These are phyloP conservation scores for Chrysochromulina parva DNA, from an alignment of 78 protist genomes.

Conservation along the genomic window DNA sequence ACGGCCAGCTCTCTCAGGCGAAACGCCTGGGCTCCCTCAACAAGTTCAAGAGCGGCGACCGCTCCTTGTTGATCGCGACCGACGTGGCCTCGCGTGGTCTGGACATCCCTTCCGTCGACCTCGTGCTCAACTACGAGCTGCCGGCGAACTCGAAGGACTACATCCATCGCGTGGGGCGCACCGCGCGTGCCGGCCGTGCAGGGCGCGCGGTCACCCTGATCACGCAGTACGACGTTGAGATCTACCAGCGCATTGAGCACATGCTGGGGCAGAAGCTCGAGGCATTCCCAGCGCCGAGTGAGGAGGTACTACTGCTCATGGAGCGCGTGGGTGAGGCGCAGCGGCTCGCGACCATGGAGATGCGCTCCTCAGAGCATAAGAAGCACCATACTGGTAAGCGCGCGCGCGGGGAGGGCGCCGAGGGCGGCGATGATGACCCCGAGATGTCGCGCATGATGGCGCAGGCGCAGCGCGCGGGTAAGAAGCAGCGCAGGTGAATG, in stretches of 20 bases:
- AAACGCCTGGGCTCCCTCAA: slow-evolving; percentile 50
- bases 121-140: slow-evolving; percentile 95
- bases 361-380: neutral
- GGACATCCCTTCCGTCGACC: slow-evolving; percentile 93
- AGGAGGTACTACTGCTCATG: slow-evolving; percentile 23
- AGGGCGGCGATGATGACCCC: neutral
- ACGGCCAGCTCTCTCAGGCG: slow-evolving; percentile 80
- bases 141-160: slow-evolving; percentile 87
- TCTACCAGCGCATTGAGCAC: slow-evolving; percentile 88
- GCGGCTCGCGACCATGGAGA: slow-evolving; percentile 37
- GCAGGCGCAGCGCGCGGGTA: neutral
- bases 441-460: neutral
- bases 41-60: slow-evolving; percentile 44
- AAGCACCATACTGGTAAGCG: neutral
- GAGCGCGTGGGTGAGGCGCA: slow-evolving; percentile 50
- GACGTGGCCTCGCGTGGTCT: slow-evolving; percentile 93
- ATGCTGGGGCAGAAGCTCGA: slow-evolving; percentile 20
- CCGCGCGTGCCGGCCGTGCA: slow-evolving; percentile 95
- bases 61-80: slow-evolving; percentile 61
- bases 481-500: neutral
- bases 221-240: slow-evolving; percentile 94
- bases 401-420: neutral
- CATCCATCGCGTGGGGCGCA: slow-evolving; percentile 96
- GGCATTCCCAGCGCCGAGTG: slow-evolving; percentile 1
- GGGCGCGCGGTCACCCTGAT: slow-evolving; percentile 91